phyloP scores from a whole-genome alignment of 2,329 filamentous ascomycete species.

The Exophiala sp. region DNA sequence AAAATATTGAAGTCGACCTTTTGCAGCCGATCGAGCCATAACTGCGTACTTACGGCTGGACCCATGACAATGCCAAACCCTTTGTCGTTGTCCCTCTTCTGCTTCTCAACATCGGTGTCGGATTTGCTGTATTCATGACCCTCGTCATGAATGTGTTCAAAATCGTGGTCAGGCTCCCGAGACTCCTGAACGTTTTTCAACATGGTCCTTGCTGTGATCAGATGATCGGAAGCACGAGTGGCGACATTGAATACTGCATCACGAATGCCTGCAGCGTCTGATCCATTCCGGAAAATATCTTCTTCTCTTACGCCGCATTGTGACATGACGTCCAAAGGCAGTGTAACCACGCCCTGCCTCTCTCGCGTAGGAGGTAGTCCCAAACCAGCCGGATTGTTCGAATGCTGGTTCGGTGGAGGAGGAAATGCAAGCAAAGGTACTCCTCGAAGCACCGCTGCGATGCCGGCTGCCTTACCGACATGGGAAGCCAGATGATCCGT shows the following conservation, averaged over 20 bases:
- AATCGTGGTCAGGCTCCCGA: conserved; percentile 74
- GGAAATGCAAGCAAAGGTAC: conserved; percentile 84
- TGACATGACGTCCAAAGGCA: conserved; percentile 88
- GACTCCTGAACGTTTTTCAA: conserved; percentile 73
- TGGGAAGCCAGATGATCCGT: conserved; percentile 92
- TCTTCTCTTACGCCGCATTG: conserved; percentile 78
- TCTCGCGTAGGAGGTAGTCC: conserved; percentile 38
- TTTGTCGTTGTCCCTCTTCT: conserved; percentile 54
- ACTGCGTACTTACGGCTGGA: conserved; percentile 69
- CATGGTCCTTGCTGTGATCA: conserved; percentile 93
- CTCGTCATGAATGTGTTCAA: conserved; percentile 78
- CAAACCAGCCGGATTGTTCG: conserved; percentile 44
- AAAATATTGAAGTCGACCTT: conserved; percentile 81
- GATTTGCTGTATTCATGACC: conserved; percentile 55
- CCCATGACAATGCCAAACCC: conserved; percentile 66
- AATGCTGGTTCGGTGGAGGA: conserved; percentile 55
- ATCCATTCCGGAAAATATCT: conserved; percentile 77
- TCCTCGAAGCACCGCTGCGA: conserved; percentile 79
- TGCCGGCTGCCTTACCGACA: conserved; percentile 89
- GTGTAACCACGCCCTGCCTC: conserved; percentile 64
- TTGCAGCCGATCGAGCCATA: conserved; percentile 77
- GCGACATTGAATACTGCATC: conserved; percentile 92
- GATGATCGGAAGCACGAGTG: conserved; percentile 89
- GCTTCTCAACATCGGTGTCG: conserved; percentile 35
- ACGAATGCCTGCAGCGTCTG: conserved; percentile 72